Conservation (phyloP, 176 grass and related monocot species). For the Poa annua region DNA sequence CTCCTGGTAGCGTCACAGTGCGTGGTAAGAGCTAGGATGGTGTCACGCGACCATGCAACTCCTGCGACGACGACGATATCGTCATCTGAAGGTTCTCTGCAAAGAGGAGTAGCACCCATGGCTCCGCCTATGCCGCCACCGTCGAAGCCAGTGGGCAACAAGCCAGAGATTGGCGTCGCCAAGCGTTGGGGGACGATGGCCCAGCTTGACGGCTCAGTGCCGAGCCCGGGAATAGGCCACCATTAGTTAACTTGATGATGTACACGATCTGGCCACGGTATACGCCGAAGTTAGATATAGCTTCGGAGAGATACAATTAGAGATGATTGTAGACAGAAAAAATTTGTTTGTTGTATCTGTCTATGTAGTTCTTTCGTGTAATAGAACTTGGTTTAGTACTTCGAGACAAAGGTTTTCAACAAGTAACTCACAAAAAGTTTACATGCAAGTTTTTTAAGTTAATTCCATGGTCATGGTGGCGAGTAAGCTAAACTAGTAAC, state of each 20-base stretch:
- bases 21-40: slow-evolving; percentile 22
- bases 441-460: too few relatives aligned
- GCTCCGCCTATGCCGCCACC: slow-evolving; percentile 1
- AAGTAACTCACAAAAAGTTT: too few relatives aligned
- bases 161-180: background rate
- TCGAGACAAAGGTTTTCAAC: too few relatives aligned
- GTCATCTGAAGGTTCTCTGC: background rate
- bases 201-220: slow-evolving; percentile 36
- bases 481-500: too few relatives aligned
- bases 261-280: background rate
- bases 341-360: background rate
- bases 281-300: background rate
- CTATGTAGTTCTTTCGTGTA: background rate
- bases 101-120: background rate
- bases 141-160: background rate
- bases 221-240: slow-evolving; percentile 43
- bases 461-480: too few relatives aligned
- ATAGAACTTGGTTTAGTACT: background rate
- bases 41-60: background rate
- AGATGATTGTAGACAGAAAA: background rate
- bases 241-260: background rate
- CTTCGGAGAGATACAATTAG: background rate
- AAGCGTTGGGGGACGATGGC: slow-evolving; percentile 1
- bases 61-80: background rate
- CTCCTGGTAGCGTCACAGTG: background rate